Evolutionary conservation across 345 rosid species (phyloP), one percentile per base, ranked within the genome.

Genomic region (Citrus cavaleriei): DNA sequence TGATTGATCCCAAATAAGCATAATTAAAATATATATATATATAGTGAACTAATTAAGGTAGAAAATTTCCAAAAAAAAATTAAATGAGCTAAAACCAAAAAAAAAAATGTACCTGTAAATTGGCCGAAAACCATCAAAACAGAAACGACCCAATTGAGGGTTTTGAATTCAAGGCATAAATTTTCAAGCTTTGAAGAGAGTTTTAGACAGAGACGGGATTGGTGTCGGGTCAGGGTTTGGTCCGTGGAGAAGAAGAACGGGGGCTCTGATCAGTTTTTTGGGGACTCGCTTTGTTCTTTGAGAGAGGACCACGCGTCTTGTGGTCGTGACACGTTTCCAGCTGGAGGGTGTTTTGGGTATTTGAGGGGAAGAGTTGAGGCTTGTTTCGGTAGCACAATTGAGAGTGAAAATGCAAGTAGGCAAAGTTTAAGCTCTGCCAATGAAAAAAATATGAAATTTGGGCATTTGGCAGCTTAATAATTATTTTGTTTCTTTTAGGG

Each of bases 371-470:
- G n/a, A 14, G 25, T 16, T 12, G 32, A 60, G 74, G 82, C 19
- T 5, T 3, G 27, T 57, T 40, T 58, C 34, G 73, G 78, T 4
- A 66, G 51, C 12, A 42, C 18, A 9, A 58, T 46, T 24, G 82
- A 57, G 66, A 69, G 83, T 51, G 79, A 57, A 75, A 61, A 32
- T 73, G 69, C 74, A n/a, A 40, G 68, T 38, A 13, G 51, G 51
- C 51, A 3, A 12, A 10, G 49, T 42, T 42, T 10, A 3, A 42
- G 49, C 49, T 42, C 49, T 12, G 49, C 49, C 49, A 42, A 10
- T 13, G 51, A 46, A 46, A 10, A 46, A 46, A 46, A 3, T 0
- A 12, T 10, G 49, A 42, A 10, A 42, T 42, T 46, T 46, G 18
- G 51, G 16, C 51, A 13, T 13, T 46, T 12, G 16, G 18, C 18